Conservation (phyloP, 2,329 filamentous ascomycete genomes). For the Fusarium sp. region DNA sequence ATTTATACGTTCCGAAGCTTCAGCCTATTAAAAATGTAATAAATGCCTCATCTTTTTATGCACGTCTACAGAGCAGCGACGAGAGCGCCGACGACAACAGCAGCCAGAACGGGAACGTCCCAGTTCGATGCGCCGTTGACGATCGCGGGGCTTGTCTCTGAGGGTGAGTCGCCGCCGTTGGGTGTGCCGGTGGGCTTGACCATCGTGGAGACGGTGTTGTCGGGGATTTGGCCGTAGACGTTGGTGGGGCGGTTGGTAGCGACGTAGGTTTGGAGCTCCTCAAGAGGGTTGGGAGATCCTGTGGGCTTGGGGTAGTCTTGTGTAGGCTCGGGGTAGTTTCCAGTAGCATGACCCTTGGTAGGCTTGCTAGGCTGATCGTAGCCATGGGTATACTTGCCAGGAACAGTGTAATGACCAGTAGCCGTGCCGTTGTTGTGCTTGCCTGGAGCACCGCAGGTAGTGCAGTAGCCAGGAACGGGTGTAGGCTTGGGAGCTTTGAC, state of each 20-base stretch:
- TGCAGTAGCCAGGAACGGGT: slow-evolving; percentile 48
- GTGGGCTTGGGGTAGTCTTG: slow-evolving; percentile 13
- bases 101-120: slow-evolving; percentile 31
- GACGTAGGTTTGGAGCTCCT: slow-evolving; percentile 22
- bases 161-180: background rate
- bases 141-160: slow-evolving; percentile 22
- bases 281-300: slow-evolving; percentile 15
- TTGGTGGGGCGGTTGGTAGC: slow-evolving; percentile 23
- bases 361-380: background rate
- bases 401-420: slow-evolving; percentile 6
- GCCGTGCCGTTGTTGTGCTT: slow-evolving; percentile 18
- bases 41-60: slow-evolving; percentile 15
- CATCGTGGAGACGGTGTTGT: slow-evolving; percentile 33
- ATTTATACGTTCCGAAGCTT: slow-evolving; percentile 21
- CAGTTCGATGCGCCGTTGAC: slow-evolving; percentile 33
- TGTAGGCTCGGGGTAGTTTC: slow-evolving; percentile 15
- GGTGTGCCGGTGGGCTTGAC: slow-evolving; percentile 32
- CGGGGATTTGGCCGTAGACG: background rate
- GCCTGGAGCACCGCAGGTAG: slow-evolving; percentile 41
- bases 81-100: slow-evolving; percentile 25
- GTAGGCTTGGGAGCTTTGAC: slow-evolving; percentile 46
- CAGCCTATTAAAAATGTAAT: slow-evolving; percentile 32
- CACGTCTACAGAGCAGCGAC: slow-evolving; percentile 29
- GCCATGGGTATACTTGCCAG: slow-evolving; percentile 8
- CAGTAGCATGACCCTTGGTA: slow-evolving; percentile 7